Evolutionary conservation across 2,329 filamentous ascomycete genomes (phyloP).

Genomic region (Fusarium solani-melongenae): DNA sequence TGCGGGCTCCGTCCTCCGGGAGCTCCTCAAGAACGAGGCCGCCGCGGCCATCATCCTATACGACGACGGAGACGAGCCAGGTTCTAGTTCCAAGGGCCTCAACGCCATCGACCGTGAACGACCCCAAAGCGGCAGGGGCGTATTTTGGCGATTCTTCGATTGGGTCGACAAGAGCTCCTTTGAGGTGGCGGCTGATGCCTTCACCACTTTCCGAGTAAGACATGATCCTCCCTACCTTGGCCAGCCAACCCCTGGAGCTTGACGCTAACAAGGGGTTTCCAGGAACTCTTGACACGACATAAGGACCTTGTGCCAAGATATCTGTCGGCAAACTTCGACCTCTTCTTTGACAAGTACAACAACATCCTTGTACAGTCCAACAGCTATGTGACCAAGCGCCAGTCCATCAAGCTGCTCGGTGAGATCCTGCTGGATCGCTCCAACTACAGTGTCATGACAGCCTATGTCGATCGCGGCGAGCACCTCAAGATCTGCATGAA

Average conservation of each 20-base stretch:
- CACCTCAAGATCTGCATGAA: slow-evolving; percentile 99
- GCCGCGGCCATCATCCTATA: slow-evolving; percentile 93
- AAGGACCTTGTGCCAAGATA: slow-evolving; percentile 92
- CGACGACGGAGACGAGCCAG: slow-evolving; percentile 80
- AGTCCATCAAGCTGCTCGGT: slow-evolving; percentile 96
- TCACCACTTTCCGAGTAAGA: slow-evolving; percentile 92
- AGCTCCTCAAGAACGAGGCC: slow-evolving; percentile 89
- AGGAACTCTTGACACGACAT: slow-evolving; percentile 95
- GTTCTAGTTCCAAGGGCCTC: slow-evolving; percentile 80
- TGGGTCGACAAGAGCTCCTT: slow-evolving; percentile 98
- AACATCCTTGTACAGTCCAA: slow-evolving; percentile 87
- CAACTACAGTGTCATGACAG: slow-evolving; percentile 98
- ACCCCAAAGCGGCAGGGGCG: slow-evolving; percentile 80
- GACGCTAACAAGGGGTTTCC: slow-evolving; percentile 15
- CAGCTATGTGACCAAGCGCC: slow-evolving; percentile 96
- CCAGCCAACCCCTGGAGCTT: not conserved
- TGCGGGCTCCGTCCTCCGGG: slow-evolving; percentile 88
- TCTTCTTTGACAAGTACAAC: slow-evolving; percentile 95
- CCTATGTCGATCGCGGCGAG: slow-evolving; percentile 93
- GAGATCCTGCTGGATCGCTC: slow-evolving; percentile 94
- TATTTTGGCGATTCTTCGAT: slow-evolving; percentile 97
- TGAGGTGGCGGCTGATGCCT: slow-evolving; percentile 96
- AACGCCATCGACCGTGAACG: slow-evolving; percentile 80
- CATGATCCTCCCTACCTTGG: not conserved
- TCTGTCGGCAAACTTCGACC: slow-evolving; percentile 87